Percentiles rank a stretch among this genome's conserved stretches.
Evolutionary conservation across 805 yeast genomes (phyloP).

Genomic region (Starmerella floricola): DNA sequence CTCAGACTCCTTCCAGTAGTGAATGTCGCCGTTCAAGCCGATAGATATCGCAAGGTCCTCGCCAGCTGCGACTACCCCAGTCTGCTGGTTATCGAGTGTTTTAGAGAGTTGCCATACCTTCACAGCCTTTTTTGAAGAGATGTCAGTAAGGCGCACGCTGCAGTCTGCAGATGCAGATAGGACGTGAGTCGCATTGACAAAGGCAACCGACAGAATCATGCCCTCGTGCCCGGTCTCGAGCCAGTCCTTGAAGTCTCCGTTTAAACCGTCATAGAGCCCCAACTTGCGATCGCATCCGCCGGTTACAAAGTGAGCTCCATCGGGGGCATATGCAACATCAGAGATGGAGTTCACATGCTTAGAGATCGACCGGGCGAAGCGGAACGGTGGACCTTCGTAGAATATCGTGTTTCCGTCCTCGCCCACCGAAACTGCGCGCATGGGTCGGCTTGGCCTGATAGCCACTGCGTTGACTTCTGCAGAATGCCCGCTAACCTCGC

Average conservation of each 20-base stretch:
- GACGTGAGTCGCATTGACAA: constrained; percentile 47
- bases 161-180: constrained; percentile 80
- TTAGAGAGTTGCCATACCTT: constrained; percentile 42
- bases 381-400: constrained; percentile 87
- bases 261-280: constrained; percentile 72
- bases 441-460: constrained; percentile 77
- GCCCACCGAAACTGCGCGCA: constrained; percentile 82
- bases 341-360: constrained; percentile 67
- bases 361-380: constrained; percentile 60
- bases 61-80: constrained; percentile 63
- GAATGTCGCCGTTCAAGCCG: constrained; percentile 59
- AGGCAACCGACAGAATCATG: constrained; percentile 67
- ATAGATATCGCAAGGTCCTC: constrained; percentile 49
- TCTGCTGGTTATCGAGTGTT: constrained; percentile 52
- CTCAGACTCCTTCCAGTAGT: constrained; percentile 37
- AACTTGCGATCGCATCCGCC: constrained; percentile 78
- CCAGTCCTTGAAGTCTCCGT: constrained; percentile 58
- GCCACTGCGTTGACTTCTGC: constrained; percentile 72
- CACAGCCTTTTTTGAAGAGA: constrained; percentile 33
- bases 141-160: constrained; percentile 54
- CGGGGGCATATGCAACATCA: constrained; percentile 72
- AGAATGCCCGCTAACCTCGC: constrained; percentile 89
- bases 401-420: constrained; percentile 81
- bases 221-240: constrained; percentile 48
- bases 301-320: constrained; percentile 60